phyloP scores from a whole-genome alignment of 352 stramenopile genomes.

The Aphanomyces astaci region DNA sequence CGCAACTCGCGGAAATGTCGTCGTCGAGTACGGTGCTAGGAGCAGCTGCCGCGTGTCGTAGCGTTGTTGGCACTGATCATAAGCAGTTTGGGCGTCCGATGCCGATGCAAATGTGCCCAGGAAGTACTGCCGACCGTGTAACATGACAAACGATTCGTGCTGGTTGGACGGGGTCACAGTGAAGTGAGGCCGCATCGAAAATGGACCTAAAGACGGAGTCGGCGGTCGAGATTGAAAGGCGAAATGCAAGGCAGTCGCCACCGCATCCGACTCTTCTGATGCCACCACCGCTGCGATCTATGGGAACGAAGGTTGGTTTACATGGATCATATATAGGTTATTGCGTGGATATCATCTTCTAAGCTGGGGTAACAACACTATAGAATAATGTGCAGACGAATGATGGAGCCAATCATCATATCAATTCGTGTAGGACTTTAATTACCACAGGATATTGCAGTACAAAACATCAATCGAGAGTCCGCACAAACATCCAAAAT shows the following conservation, averaged over 20 bases:
- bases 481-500: too few relatives aligned
- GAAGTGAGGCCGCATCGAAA: not conserved
- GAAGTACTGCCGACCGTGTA: constrained; percentile 40
- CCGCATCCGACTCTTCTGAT: not conserved
- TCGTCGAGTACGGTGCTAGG: constrained; percentile 22
- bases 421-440: too few relatives aligned
- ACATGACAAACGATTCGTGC: constrained; percentile 38
- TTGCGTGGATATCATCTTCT: too few relatives aligned
- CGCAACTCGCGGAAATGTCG: constrained; percentile 14
- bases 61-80: constrained; percentile 26
- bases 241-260: not conserved
- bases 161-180: not conserved
- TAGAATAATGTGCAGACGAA: too few relatives aligned
- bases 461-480: too few relatives aligned
- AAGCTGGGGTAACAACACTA: too few relatives aligned
- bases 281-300: not conserved
- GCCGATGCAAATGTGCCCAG: constrained; percentile 43
- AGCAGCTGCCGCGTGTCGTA: constrained; percentile 26
- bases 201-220: not conserved
- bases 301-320: too few relatives aligned
- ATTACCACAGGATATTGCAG: too few relatives aligned
- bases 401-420: too few relatives aligned
- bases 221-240: not conserved
- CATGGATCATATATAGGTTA: too few relatives aligned
- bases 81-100: constrained; percentile 38